Percentiles rank a stretch among this genome's conserved stretches.
phyloP scores from a whole-genome alignment of 371 early-diverging fungal species.

The Zancudomyces culisetae region DNA sequence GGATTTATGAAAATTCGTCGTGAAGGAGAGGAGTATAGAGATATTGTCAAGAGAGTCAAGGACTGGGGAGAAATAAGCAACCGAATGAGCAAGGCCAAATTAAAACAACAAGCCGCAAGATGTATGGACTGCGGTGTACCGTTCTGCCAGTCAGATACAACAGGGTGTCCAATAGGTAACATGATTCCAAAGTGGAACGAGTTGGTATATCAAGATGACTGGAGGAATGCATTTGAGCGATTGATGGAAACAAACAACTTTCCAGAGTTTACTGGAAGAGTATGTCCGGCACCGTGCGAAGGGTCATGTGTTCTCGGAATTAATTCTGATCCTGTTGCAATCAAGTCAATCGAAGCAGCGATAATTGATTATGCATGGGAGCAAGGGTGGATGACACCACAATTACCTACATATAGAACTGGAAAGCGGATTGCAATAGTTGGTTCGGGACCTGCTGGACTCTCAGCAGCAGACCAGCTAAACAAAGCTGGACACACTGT shows the following conservation, averaged over 20 bases:
- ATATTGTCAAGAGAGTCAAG: constrained; percentile 49
- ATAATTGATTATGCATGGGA: constrained; percentile 89
- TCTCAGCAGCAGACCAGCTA: constrained; percentile 90
- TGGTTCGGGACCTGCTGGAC: constrained; percentile 90
- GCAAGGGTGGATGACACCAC: constrained; percentile 85
- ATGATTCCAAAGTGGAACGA: constrained; percentile 98
- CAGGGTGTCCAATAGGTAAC: constrained; percentile 92
- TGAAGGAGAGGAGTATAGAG: constrained; percentile 68
- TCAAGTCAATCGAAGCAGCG: constrained; percentile 92
- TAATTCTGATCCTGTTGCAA: constrained; percentile 75
- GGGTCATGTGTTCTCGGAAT: constrained; percentile 83
- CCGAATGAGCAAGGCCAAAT: constrained; percentile 53
- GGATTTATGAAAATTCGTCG: constrained; percentile 90
- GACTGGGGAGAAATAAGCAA: constrained; percentile 89
- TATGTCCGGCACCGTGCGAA: constrained; percentile 91
- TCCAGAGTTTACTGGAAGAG: constrained; percentile 83
- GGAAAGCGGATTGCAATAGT: constrained; percentile 74
- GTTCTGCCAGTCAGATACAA: constrained; percentile 80
- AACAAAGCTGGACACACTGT: constrained; percentile 88
- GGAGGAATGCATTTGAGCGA: constrained; percentile 83
- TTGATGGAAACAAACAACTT: constrained; percentile 94
- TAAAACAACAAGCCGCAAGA: constrained; percentile 83
- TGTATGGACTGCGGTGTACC: constrained; percentile 97
- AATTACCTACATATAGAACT: constrained; percentile 55
- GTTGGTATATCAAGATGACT: constrained; percentile 78